Evolutionary conservation across 2,329 filamentous ascomycete species (phyloP).

Genomic region (Xylariaceae sp.): DNA sequence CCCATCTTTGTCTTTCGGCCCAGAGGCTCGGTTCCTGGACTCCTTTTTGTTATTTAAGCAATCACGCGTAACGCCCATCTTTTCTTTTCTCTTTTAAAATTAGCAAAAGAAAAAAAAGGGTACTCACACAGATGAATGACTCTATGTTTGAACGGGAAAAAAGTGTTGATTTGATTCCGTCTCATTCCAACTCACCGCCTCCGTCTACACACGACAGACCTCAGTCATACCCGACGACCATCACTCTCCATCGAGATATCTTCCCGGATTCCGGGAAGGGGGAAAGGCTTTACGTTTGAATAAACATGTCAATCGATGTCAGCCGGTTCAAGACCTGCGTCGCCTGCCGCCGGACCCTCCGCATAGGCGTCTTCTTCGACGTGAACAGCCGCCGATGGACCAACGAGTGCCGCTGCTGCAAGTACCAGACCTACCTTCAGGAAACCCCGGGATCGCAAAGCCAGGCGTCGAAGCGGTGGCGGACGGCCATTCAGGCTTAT

Average conservation of each 20-base stretch:
- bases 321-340: conserved; percentile 8
- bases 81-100: no score
- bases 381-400: not conserved
- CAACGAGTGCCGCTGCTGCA: conserved; percentile 10
- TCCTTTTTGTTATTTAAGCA: not conserved
- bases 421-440: conserved; percentile 1
- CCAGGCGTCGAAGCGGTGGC: conserved; percentile 7
- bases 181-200: not conserved
- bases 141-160: not conserved
- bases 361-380: conserved; percentile 12
- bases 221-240: no score
- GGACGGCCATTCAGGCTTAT: not conserved
- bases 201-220: no score
- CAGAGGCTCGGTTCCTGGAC: not conserved
- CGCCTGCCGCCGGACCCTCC: conserved; percentile 7
- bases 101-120: no score
- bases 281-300: not conserved
- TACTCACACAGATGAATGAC: no score
- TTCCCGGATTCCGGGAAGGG: not conserved
- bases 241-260: no score
- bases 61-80: no score
- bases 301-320: not conserved
- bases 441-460: not conserved
- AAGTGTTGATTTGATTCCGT: not conserved
- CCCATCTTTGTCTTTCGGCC: not conserved